These are phyloP conservation scores for Mallotus japonicus DNA, from an alignment of 441 rosid species.

Conservation along the genomic window DNA sequence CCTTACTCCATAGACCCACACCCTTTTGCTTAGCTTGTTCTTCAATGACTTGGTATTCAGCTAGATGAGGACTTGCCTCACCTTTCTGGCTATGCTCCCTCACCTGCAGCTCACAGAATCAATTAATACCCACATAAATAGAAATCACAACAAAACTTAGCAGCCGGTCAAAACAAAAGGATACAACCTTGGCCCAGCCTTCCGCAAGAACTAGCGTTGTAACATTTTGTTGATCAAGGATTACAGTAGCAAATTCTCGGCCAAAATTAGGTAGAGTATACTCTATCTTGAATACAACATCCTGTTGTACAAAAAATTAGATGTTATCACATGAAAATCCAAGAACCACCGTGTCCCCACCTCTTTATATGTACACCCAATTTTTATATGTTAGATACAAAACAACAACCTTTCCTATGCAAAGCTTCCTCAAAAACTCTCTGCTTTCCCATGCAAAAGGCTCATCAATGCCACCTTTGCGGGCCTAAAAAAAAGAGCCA, in stretches of 20 bases:
- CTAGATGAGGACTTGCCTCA: constrained; percentile 73
- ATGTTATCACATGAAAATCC: neutral
- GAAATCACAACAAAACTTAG: neutral
- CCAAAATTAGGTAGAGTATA: constrained; percentile 65
- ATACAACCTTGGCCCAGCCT: constrained; percentile 88
- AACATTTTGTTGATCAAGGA: constrained; percentile 70
- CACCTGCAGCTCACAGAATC: constrained; percentile 49
- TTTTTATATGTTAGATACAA: neutral
- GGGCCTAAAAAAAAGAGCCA: constrained; percentile 53
- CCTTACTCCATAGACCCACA: constrained; percentile 89
- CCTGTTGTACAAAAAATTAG: constrained; percentile 45
- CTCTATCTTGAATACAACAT: constrained; percentile 82
- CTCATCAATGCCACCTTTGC: constrained; percentile 86
- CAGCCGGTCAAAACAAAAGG: constrained; percentile 17
- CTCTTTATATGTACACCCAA: neutral
- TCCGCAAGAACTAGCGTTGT: constrained; percentile 58
- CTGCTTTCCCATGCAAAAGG: constrained; percentile 98
- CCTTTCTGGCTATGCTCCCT: constrained; percentile 83
- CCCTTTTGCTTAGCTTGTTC: constrained; percentile 84
- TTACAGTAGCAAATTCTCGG: constrained; percentile 81
- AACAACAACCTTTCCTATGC: constrained; percentile 83
- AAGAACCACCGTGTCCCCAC: neutral
- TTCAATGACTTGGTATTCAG: constrained; percentile 60
- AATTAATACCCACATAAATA: constrained; percentile 10
- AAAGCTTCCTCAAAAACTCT: constrained; percentile 87